Evolutionary conservation across 768 basidiomycete genomes (phyloP), one percentile per base, ranked within the genome.

Genomic region (Fibroporia radiculosa): DNA sequence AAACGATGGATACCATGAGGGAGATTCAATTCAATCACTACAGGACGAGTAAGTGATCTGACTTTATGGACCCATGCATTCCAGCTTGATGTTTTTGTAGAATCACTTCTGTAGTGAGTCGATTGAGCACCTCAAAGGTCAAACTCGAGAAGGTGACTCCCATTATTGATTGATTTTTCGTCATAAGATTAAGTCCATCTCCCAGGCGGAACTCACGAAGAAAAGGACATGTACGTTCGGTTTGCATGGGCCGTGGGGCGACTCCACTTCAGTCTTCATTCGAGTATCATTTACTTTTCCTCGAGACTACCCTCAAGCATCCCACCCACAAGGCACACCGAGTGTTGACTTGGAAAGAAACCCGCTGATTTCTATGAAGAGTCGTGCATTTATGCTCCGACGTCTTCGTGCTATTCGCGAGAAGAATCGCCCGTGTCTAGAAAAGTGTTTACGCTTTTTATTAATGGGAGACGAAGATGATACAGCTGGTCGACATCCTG

Each of bases 241-340:
- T 3, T 67, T 97, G 33, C 80, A 89, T 50, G 89, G 89, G 2
- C 92, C 91, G 2, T 93, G 92, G 92, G 90, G 87, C n/a, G 84
- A 84, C 45, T 77, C 74, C 0, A 83, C 82, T 10, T 84, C 82
- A 16, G 84, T 85, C 6, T 93, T 90, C 65, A 80, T 93, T 47
- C 82, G 93, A 1, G 76, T 95, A 22, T 84, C 87, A 1, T 93
- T 96, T 66, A 82, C 78, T 1, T 97, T 97, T 56, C 93, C 95
- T 0, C 72, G 78, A 19, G 77, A 77, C 33, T 98, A 98, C 57
- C 85, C 88, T 0, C 71, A 78, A 5, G 71, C 73, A 0, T 52
- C 51, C 1, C 67, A 80, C 54, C 86, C 89, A 1, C 69, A 75
- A 8, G 77, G 82, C 16, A 80, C 73, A 0, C 86, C 89, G 0